phyloP scores from a whole-genome alignment of 1,139 yeast species.

The Debaryomyces sp. region DNA sequence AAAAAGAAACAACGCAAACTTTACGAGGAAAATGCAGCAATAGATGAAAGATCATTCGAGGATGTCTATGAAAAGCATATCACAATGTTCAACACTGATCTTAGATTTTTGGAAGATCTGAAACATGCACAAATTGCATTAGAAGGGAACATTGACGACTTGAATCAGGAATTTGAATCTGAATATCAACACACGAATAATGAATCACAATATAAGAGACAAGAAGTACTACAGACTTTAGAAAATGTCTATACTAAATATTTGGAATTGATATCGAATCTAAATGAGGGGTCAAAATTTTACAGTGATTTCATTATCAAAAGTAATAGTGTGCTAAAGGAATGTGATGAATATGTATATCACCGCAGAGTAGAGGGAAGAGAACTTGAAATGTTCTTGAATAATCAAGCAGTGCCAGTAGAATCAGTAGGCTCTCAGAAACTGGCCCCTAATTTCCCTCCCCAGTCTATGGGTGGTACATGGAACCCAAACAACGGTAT shows the following conservation, averaged over 20 bases:
- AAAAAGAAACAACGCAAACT: conserved; percentile 17
- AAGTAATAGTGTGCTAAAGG: conserved; percentile 48
- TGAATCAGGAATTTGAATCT: conserved; percentile 39
- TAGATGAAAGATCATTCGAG: conserved; percentile 35
- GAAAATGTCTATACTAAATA: conserved; percentile 58
- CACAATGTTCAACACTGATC: conserved; percentile 41
- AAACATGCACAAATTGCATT: conserved; percentile 44
- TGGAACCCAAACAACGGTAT: conserved; percentile 41
- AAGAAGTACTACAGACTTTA: conserved; percentile 53
- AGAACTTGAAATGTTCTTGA: conserved; percentile 37
- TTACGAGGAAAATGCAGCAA: conserved; percentile 19
- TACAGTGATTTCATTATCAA: conserved; percentile 64
- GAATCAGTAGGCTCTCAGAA: neutral
- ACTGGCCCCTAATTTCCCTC: neutral
- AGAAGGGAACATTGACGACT: conserved; percentile 44
- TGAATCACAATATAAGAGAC: conserved; percentile 40
- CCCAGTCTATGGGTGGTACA: conserved; percentile 18
- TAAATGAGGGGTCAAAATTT: conserved; percentile 71
- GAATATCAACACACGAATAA: conserved; percentile 20
- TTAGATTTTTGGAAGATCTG: conserved; percentile 39
- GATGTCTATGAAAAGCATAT: conserved; percentile 40
- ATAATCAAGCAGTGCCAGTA: conserved; percentile 2
- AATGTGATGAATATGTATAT: conserved; percentile 58
- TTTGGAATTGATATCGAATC: conserved; percentile 57
- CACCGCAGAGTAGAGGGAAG: conserved; percentile 57